phyloP scores from a whole-genome alignment of 1,284 basidiomycete genomes.

The Microbotryomycetes sp. region DNA sequence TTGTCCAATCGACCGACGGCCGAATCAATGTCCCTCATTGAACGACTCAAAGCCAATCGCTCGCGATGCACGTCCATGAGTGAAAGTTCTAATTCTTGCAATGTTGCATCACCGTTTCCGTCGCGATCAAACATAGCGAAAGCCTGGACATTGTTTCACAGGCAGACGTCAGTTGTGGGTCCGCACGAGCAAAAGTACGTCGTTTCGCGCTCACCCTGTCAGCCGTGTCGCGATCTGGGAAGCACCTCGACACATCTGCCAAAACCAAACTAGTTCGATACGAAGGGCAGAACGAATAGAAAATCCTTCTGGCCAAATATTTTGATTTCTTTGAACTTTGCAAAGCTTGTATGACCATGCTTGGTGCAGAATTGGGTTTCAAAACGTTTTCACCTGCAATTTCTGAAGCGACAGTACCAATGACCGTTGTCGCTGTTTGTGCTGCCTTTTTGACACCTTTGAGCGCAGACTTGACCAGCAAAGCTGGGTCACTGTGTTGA shows the following conservation, averaged over 20 bases:
- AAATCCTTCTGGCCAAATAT: constrained; percentile 73
- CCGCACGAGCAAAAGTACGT: background rate
- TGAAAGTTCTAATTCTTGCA: constrained; percentile 67
- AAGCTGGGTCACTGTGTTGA: constrained; percentile 51
- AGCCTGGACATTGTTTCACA: no score
- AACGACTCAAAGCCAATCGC: constrained; percentile 72
- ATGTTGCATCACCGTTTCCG: constrained; percentile 65
- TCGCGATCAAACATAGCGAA: constrained; percentile 80
- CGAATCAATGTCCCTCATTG: constrained; percentile 85
- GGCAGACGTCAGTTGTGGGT: constrained; percentile 13
- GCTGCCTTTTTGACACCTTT: constrained; percentile 62
- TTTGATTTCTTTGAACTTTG: constrained; percentile 75
- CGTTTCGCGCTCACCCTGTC: constrained; percentile 40
- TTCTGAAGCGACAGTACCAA: constrained; percentile 47
- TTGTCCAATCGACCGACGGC: constrained; percentile 60
- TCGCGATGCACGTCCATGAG: constrained; percentile 80
- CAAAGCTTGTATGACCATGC: constrained; percentile 71
- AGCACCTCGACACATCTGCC: constrained; percentile 67
- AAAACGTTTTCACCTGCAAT: constrained; percentile 60
- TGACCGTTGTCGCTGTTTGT: constrained; percentile 39
- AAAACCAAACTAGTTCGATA: constrained; percentile 57
- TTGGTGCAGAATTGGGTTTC: constrained; percentile 79
- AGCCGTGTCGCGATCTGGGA: constrained; percentile 61
- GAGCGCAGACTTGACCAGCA: constrained; percentile 63
- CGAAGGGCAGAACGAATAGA: constrained; percentile 72